phyloP scores from a whole-genome alignment of 2,329 filamentous ascomycete genomes.

The Escovopsis sp. region DNA sequence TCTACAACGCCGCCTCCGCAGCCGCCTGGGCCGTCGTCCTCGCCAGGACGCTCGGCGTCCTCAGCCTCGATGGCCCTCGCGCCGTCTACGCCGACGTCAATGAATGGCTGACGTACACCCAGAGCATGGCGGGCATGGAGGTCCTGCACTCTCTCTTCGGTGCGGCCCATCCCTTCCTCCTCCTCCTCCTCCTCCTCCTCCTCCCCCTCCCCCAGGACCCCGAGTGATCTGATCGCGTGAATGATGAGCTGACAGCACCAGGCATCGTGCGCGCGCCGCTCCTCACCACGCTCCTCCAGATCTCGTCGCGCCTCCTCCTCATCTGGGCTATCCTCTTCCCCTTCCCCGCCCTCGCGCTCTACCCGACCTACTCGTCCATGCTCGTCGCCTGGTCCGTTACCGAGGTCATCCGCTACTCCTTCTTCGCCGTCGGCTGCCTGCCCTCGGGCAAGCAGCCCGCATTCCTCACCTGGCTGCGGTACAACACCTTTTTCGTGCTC shows the following conservation, averaged over 20 bases:
- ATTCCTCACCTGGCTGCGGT: constrained; percentile 64
- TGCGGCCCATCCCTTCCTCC: constrained; percentile 22
- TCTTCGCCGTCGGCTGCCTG: constrained; percentile 50
- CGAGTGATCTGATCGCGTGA: no score
- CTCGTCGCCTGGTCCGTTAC: constrained; percentile 78
- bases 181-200: not conserved
- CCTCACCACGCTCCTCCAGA: constrained; percentile 78
- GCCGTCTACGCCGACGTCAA: constrained; percentile 49
- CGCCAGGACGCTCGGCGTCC: constrained; percentile 44
- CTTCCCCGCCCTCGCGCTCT: constrained; percentile 52
- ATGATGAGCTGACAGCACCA: constrained; percentile 18
- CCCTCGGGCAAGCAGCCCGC: constrained; percentile 41
- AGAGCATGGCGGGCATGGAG: constrained; percentile 73
- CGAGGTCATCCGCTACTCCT: constrained; percentile 86
- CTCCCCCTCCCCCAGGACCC: no score
- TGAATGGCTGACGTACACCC: constrained; percentile 60
- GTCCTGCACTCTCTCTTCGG: constrained; percentile 67
- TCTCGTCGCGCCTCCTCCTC: constrained; percentile 71
- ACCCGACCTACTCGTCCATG: constrained; percentile 58
- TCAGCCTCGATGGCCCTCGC: constrained; percentile 38
- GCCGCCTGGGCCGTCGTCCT: constrained; percentile 68
- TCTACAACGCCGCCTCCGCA: constrained; percentile 72
- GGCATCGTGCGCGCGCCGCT: constrained; percentile 77
- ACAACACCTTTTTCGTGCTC: constrained; percentile 85
- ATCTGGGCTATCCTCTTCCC: constrained; percentile 71